phyloP scores from a whole-genome alignment of 495 filamentous ascomycete genomes.

The Xylaria intraflava region DNA sequence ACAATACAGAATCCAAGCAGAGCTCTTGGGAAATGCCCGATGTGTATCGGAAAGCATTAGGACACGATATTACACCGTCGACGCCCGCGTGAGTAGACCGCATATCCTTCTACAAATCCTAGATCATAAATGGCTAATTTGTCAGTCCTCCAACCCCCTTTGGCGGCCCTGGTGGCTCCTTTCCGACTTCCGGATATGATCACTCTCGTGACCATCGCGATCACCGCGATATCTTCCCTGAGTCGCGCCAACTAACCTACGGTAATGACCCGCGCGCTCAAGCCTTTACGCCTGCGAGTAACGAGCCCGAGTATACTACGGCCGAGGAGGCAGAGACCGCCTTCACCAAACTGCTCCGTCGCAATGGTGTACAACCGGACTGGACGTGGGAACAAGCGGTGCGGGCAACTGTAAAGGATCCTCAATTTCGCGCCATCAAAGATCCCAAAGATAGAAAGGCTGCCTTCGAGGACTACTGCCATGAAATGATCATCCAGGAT shows the following conservation, averaged over 20 bases:
- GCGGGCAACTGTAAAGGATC: slow-evolving; percentile 82
- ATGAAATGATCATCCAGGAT: slow-evolving; percentile 85
- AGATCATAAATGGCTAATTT: slow-evolving; percentile 20
- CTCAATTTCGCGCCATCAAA: slow-evolving; percentile 88
- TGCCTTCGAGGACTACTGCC: slow-evolving; percentile 92
- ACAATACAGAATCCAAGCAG: slow-evolving; percentile 82
- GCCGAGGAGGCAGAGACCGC: slow-evolving; percentile 90
- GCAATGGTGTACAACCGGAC: slow-evolving; percentile 76
- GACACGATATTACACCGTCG: slow-evolving; percentile 39
- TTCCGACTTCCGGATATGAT: slow-evolving; percentile 33
- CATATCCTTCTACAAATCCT: background rate
- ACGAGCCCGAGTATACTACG: slow-evolving; percentile 77
- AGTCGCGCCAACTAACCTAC: slow-evolving; percentile 63
- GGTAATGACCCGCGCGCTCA: slow-evolving; percentile 59
- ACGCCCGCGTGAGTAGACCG: slow-evolving; percentile 53
- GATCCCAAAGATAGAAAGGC: slow-evolving; percentile 88
- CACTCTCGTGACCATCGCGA: slow-evolving; percentile 29
- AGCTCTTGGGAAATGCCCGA: slow-evolving; percentile 95
- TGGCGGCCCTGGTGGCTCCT: slow-evolving; percentile 54
- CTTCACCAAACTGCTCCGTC: slow-evolving; percentile 84
- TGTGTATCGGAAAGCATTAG: slow-evolving; percentile 66
- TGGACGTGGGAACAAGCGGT: slow-evolving; percentile 92
- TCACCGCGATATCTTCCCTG: slow-evolving; percentile 49
- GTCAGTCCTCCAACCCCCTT: slow-evolving; percentile 56
- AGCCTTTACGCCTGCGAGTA: slow-evolving; percentile 54